Conservation (phyloP, 495 filamentous ascomycete genomes). For the Xylaria flabelliformis region DNA sequence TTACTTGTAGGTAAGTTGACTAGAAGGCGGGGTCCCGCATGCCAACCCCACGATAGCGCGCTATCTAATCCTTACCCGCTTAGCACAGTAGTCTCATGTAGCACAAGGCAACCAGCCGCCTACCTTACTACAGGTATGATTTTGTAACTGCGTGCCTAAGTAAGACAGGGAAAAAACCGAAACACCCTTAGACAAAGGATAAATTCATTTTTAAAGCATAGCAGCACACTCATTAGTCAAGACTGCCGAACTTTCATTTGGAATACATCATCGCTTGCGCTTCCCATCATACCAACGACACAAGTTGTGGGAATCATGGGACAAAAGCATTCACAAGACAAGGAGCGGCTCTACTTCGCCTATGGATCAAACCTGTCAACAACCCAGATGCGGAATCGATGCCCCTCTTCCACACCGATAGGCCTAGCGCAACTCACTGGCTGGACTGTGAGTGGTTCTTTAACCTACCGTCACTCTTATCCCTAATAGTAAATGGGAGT, state of each 20-base stretch:
- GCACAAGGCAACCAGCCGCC: background rate
- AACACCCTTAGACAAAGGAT: background rate
- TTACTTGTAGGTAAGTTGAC: no score
- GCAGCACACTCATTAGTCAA: background rate
- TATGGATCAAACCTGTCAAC: constrained; percentile 53
- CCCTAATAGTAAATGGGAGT: background rate
- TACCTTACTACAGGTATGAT: no score
- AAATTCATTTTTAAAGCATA: background rate
- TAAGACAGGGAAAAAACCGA: background rate
- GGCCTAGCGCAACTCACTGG: constrained; percentile 47
- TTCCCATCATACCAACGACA: background rate
- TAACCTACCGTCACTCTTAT: background rate
- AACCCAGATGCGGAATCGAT: constrained; percentile 48
- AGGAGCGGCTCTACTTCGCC: constrained; percentile 42
- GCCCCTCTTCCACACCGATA: constrained; percentile 42
- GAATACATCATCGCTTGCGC: background rate
- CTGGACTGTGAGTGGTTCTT: constrained; percentile 29
- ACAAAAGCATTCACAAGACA: background rate
- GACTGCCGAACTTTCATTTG: background rate
- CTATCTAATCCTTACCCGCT: no score
- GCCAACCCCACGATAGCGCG: background rate
- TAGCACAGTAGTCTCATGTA: background rate
- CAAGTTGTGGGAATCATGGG: background rate
- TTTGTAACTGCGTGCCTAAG: no score
- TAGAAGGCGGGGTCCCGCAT: background rate